Percentiles rank a stretch among this genome's conserved stretches.
These are phyloP conservation scores for Zea luxurians DNA, from an alignment of 176 grass and related monocot genomes.

Conservation along the genomic window DNA sequence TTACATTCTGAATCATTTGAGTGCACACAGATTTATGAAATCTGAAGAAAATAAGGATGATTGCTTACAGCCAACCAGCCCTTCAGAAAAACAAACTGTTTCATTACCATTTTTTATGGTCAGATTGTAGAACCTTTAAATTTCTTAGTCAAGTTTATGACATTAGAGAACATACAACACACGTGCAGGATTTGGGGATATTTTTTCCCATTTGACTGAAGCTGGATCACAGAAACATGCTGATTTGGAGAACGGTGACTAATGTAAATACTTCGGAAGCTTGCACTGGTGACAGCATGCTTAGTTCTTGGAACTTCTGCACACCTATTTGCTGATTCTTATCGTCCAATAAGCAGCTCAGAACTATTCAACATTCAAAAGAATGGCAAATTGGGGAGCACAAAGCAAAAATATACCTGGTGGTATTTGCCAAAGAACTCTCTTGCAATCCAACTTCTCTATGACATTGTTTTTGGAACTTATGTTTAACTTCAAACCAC, in stretches of 20 bases:
- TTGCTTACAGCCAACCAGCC: background rate
- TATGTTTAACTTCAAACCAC: slow-evolving; percentile 36
- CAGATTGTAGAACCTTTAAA: background rate
- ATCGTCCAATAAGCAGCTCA: slow-evolving; percentile 23
- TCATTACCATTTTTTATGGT: slow-evolving; percentile 12
- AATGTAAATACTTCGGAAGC: slow-evolving; percentile 26
- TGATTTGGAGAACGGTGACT: slow-evolving; percentile 26
- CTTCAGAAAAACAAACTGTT: slow-evolving; percentile 26
- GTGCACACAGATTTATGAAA: background rate
- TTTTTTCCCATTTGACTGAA: slow-evolving; percentile 24
- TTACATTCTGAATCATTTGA: slow-evolving; percentile 9
- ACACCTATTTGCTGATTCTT: background rate
- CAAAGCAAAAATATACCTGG: slow-evolving; percentile 77
- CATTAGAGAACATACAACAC: background rate
- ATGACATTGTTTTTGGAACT: slow-evolving; percentile 39
- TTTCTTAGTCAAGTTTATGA: background rate
- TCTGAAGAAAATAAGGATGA: background rate
- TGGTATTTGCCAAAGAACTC: slow-evolving; percentile 72
- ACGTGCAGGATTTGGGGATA: background rate
- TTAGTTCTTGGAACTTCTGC: slow-evolving; percentile 27
- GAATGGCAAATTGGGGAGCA: slow-evolving; percentile 34
- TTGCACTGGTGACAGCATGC: background rate
- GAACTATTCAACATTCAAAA: slow-evolving; percentile 34
- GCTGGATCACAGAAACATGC: background rate
- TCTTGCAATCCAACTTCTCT: slow-evolving; percentile 69